Evolutionary conservation across 73 alveolate species (phyloP).

Genomic region (Tetrahymena borealis): DNA sequence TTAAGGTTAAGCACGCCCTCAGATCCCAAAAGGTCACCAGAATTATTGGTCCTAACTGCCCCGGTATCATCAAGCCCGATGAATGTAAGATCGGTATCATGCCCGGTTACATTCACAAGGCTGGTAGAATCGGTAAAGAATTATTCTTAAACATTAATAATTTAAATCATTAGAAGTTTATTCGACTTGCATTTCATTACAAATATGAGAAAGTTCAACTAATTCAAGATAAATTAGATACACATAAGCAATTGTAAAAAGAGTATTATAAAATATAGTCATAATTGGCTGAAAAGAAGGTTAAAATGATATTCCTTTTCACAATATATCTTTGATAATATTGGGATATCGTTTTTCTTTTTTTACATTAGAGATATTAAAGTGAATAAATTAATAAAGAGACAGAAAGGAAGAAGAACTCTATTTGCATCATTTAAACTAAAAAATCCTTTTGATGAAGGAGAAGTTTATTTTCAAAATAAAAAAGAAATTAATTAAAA

Average conservation of each 20-base stretch:
- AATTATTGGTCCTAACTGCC: conserved; percentile 95
- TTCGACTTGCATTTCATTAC: not conserved
- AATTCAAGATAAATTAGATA: not conserved
- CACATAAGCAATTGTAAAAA: not conserved
- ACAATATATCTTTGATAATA: not conserved
- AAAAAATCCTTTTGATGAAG: no score
- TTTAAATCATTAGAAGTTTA: not conserved
- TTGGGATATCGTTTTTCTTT: not conserved
- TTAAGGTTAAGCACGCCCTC: conserved; percentile 81
- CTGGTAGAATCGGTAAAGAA: conserved; percentile 71
- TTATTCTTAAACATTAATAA: not conserved
- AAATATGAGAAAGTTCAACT: not conserved
- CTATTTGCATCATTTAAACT: no score
- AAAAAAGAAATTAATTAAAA: not conserved
- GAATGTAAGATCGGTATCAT: conserved; percentile 98
- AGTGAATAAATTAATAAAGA: not conserved
- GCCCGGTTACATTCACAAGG: conserved; percentile 94
- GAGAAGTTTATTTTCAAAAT: not conserved
- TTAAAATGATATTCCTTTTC: not conserved
- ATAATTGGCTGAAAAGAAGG: not conserved
- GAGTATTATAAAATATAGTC: not conserved
- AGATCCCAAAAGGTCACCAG: conserved; percentile 80
- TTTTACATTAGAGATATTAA: not conserved
- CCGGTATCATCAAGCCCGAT: conserved; percentile 96
- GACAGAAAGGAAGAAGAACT: not conserved